A percentile compares a stretch with the other conserved stretches of the same genome.
These are phyloP conservation scores for Neurospora sp. DNA, from an alignment of 495 filamentous ascomycete species.

Conservation along the genomic window DNA sequence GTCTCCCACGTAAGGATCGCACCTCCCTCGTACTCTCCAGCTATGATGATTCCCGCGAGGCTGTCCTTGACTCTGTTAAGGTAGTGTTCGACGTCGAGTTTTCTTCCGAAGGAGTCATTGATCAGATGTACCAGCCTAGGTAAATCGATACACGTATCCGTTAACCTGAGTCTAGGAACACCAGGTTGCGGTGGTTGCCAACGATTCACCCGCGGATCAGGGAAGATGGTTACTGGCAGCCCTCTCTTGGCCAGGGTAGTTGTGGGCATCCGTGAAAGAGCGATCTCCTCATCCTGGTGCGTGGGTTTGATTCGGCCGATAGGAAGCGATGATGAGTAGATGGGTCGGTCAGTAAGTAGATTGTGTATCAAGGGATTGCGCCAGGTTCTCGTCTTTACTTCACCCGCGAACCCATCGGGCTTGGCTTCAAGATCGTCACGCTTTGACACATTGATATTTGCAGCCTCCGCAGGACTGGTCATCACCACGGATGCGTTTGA, in stretches of 20 bases:
- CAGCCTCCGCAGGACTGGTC: slow-evolving; percentile 75
- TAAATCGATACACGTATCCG: slow-evolving; percentile 72
- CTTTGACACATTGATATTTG: slow-evolving; percentile 30
- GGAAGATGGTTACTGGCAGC: slow-evolving; percentile 77
- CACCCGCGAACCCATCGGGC: slow-evolving; percentile 42
- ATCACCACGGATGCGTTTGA: slow-evolving; percentile 77
- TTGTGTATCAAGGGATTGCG: slow-evolving; percentile 95
- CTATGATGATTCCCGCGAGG: slow-evolving; percentile 84
- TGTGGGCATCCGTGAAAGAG: slow-evolving; percentile 26
- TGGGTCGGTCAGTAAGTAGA: slow-evolving; percentile 87
- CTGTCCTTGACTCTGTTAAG: slow-evolving; percentile 63
- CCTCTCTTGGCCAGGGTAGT: slow-evolving; percentile 86
- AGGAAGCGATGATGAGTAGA: slow-evolving; percentile 83
- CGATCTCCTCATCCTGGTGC: slow-evolving; percentile 4
- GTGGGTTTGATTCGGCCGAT: slow-evolving; percentile 41
- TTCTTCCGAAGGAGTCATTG: slow-evolving; percentile 84
- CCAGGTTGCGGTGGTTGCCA: slow-evolving; percentile 57
- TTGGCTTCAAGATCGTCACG: slow-evolving; percentile 31
- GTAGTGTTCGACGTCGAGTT: slow-evolving; percentile 76
- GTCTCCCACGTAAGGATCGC: slow-evolving; percentile 93
- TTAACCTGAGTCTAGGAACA: slow-evolving; percentile 47
- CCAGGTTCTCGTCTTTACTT: slow-evolving; percentile 62
- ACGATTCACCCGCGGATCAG: slow-evolving; percentile 47
- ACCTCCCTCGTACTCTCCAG: slow-evolving; percentile 92
- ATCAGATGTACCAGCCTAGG: slow-evolving; percentile 76